These are phyloP conservation scores for Dissoconium aciculare DNA, from an alignment of 2,329 filamentous ascomycete species.

Conservation along the genomic window DNA sequence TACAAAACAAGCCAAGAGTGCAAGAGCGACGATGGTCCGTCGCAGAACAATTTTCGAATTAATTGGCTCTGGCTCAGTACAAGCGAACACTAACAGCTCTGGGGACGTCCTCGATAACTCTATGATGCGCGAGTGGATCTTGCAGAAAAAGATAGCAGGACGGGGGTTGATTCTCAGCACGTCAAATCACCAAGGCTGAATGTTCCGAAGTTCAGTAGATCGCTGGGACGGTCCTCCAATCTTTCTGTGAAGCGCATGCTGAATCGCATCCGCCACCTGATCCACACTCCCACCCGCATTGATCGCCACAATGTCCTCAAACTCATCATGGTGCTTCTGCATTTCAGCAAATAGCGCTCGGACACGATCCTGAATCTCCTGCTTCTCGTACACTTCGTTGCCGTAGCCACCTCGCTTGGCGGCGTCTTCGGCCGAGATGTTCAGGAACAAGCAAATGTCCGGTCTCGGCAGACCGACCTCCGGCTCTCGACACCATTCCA, in stretches of 20 bases:
- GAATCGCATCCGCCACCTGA: constrained; percentile 32
- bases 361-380: constrained; percentile 67
- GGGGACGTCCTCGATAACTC: too few species aligned
- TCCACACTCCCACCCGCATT: constrained; percentile 40
- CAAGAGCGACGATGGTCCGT: too few species aligned
- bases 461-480: constrained; percentile 78
- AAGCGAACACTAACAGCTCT: too few species aligned
- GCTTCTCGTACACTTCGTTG: constrained; percentile 73
- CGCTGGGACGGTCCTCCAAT: constrained; percentile 4
- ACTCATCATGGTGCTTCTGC: constrained; percentile 29
- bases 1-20: too few species aligned
- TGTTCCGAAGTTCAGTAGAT: constrained; percentile 1
- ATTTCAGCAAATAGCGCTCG: constrained; percentile 53
- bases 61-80: too few species aligned
- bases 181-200: constrained; percentile 4
- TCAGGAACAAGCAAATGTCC: constrained; percentile 76
- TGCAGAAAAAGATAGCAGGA: too few species aligned
- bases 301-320: constrained; percentile 38
- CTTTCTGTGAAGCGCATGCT: constrained; percentile 12
- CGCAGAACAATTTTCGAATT: too few species aligned
- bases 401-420: constrained; percentile 73
- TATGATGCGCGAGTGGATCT: too few species aligned
- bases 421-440: constrained; percentile 60
- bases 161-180: too few species aligned
- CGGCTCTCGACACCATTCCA: constrained; percentile 70